Evolutionary conservation across 225 moss, liverwort and hornwort genomes (phyloP).

Genomic region (Polytrichum formosum): DNA sequence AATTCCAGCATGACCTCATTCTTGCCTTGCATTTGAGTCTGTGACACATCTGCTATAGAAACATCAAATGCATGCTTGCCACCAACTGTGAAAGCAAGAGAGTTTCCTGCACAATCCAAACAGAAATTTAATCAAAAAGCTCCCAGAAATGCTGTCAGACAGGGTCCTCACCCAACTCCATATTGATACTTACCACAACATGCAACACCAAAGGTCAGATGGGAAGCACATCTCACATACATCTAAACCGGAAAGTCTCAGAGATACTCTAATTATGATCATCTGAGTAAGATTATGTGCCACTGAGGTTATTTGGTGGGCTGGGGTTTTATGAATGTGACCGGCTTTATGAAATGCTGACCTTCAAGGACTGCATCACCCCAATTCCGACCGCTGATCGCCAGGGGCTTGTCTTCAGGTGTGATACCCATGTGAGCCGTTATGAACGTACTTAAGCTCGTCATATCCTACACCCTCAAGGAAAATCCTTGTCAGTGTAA

Average conservation of each 20-base stretch:
- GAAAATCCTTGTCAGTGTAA: too few relatives aligned
- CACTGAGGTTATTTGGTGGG: too few relatives aligned
- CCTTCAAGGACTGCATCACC: slow-evolving; percentile 88
- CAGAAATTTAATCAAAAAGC: neutral
- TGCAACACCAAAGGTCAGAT: too few relatives aligned
- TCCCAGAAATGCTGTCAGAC: neutral
- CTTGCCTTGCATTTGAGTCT: slow-evolving; percentile 98
- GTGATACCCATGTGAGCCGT: slow-evolving; percentile 68
- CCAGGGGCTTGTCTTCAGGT: slow-evolving; percentile 85
- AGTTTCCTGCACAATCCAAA: slow-evolving; percentile 44
- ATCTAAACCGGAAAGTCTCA: neutral
- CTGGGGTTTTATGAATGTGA: neutral
- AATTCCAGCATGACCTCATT: slow-evolving; percentile 97
- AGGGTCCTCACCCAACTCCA: neutral
- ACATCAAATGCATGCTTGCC: slow-evolving; percentile 96
- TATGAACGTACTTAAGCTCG: slow-evolving; percentile 77
- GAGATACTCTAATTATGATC: too few relatives aligned
- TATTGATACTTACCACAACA: neutral
- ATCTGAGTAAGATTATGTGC: too few relatives aligned
- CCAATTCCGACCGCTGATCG: slow-evolving; percentile 98
- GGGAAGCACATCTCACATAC: neutral
- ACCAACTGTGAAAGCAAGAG: slow-evolving; percentile 76
- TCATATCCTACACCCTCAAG: slow-evolving; percentile 52
- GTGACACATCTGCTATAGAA: slow-evolving; percentile 87
- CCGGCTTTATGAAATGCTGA: neutral